These are phyloP conservation scores for Leishmania guyanensis DNA, from an alignment of 208 protist genomes.

Conservation along the genomic window DNA sequence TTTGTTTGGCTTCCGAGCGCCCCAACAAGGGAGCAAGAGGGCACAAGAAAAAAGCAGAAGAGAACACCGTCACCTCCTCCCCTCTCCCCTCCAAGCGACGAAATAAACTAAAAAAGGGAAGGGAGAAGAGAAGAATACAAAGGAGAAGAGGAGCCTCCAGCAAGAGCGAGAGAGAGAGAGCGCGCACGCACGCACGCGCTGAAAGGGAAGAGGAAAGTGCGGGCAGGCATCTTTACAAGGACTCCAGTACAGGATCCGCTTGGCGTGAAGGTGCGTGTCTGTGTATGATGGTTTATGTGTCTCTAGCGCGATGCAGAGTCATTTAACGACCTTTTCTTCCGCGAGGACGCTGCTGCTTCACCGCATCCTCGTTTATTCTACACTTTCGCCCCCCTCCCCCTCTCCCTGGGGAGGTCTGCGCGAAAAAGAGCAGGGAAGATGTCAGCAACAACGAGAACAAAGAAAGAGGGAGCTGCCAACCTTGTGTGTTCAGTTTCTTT, in stretches of 20 bases:
- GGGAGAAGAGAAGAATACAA: background rate
- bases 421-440: background rate
- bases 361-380: background rate
- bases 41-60: background rate
- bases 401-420: background rate
- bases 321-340: background rate
- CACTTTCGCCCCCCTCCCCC: background rate
- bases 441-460: background rate
- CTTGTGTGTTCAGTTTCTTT: background rate
- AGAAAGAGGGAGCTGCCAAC: background rate
- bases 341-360: background rate
- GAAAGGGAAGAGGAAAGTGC: background rate
- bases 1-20: too few relatives aligned
- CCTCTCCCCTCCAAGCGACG: background rate
- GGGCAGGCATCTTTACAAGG: background rate
- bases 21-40: background rate
- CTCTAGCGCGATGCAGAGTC: background rate
- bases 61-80: background rate
- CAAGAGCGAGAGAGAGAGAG: background rate
- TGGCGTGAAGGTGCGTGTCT: background rate
- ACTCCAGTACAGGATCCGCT: background rate
- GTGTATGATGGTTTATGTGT: constrained; percentile 9
- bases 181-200: background rate
- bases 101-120: background rate
- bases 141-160: background rate